Percentiles rank a stretch among this genome's conserved stretches.
Conservation (phyloP, 2,329 filamentous ascomycete genomes). For the Claviceps citrina region DNA sequence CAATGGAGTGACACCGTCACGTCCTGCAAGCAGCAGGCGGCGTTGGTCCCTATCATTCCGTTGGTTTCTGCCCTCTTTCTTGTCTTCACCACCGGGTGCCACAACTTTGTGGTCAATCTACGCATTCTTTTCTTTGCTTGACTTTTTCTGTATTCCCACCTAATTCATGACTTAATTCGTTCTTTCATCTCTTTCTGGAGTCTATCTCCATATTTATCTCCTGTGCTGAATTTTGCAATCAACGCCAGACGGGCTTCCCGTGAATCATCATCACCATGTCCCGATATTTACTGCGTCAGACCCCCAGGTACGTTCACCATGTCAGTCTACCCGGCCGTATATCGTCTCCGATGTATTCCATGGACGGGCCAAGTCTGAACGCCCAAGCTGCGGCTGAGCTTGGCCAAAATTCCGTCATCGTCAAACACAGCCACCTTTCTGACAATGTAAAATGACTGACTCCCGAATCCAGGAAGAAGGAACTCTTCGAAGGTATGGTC, state of each 20-base stretch:
- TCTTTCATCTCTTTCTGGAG: not conserved
- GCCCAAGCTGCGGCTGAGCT: not conserved
- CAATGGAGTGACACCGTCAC: not conserved
- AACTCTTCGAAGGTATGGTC: slow-evolving; percentile 45
- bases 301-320: slow-evolving; percentile 17
- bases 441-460: slow-evolving; percentile 1
- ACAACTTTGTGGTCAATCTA: not conserved
- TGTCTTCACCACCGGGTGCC: not conserved
- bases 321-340: not conserved
- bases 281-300: slow-evolving; percentile 18
- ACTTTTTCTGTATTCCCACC: not conserved
- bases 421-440: not conserved
- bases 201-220: not conserved
- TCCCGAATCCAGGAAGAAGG: slow-evolving; percentile 35
- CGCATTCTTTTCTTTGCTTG: not conserved
- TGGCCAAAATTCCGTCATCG: not conserved
- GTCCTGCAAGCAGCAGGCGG: not conserved
- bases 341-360: not conserved
- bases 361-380: not conserved
- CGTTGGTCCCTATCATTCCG: not conserved
- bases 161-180: slow-evolving; percentile 1
- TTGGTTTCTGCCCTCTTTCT: not conserved
- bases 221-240: not conserved
- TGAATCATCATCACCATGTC: slow-evolving; percentile 9
- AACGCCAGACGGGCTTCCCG: not conserved